Evolutionary conservation across 2,329 filamentous ascomycete species (phyloP).

Genomic region (Amesomyces nigricolor): DNA sequence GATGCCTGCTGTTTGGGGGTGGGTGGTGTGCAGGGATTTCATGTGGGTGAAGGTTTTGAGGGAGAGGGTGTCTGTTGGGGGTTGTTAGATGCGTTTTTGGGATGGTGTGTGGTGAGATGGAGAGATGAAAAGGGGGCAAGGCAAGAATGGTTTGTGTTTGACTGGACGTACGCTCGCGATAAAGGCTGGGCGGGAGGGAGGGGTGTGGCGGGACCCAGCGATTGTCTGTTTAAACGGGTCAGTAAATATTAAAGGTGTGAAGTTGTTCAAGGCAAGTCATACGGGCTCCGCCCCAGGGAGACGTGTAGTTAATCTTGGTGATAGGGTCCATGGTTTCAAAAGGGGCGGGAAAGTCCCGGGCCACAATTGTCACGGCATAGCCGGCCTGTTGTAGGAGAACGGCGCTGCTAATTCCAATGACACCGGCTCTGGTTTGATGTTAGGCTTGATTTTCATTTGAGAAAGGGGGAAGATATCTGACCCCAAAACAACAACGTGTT

Average conservation of each 20-base stretch:
- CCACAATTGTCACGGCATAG: slow-evolving; percentile 39
- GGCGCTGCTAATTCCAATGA: slow-evolving; percentile 47
- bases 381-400: slow-evolving; percentile 40
- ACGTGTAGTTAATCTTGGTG: slow-evolving; percentile 47
- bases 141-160: no score
- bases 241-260: no score
- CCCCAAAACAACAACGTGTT: slow-evolving; percentile 20
- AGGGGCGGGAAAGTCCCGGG: slow-evolving; percentile 43
- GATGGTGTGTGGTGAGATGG: no score
- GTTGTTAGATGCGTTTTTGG: no score
- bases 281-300: slow-evolving; percentile 50
- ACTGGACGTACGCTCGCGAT: slow-evolving; percentile 36
- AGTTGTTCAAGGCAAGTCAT: not conserved
- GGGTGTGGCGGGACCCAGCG: slow-evolving; percentile 42
- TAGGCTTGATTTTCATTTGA: not conserved
- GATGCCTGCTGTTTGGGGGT: slow-evolving; percentile 39
- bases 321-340: slow-evolving; percentile 40
- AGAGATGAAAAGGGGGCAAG: no score
- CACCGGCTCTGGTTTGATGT: slow-evolving; percentile 41
- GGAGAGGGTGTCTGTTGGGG: slow-evolving; percentile 38
- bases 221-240: slow-evolving; percentile 33
- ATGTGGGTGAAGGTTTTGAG: slow-evolving; percentile 40
- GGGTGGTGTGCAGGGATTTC: slow-evolving; percentile 28
- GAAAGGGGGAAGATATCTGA: not conserved
- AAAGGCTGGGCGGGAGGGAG: slow-evolving; percentile 28